Base-by-base conservation (phyloP, 2,329 filamentous ascomycete species). In the Botrytis byssoidea region DNA sequence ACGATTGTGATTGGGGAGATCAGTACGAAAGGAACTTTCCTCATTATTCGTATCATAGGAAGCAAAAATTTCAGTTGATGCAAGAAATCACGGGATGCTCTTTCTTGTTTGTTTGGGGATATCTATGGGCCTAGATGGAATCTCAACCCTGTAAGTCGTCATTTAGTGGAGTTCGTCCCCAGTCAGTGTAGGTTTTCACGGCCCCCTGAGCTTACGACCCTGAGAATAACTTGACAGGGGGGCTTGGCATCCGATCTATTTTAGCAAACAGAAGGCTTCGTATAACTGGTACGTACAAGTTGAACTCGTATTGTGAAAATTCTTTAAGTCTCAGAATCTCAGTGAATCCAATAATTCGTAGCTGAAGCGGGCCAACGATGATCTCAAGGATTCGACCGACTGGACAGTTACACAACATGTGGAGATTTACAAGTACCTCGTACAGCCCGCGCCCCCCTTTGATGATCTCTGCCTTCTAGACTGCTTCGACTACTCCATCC, bases 61-160 rank as follows among this genome's bases (percentile, higher is more conserved):
- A 48, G 25, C 37, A 18, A 55, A n/a, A 29, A 40, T 14, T 40
- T 67, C 65, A 67, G n/a, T 55, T 46, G 63, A 18, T 25, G 40
- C 42, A 48, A 37, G 29, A 66, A 16, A 68, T 68, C 57, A 68
- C 66, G 25, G 48, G 65, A 68, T 57, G 10, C 9, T 57, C 51
- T 29, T 29, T 57, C 51, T 29, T 29, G 9, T 57, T 32, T 69
- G 37, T 69, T 57, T 69, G 37, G 35, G 16, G 25, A 57, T 57
- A 57, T 44, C 32, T 44, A 42, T 42, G 66, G 66, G 66, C 20
- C n/a, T 25, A 57, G 48, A 57, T 42, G 48, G n/a, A 32, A 40
- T 57, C 18, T 22, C 22, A 57, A 57, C 66, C 66, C 37, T 69
- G 66, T 42, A 59, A 69, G 25, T 69, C 66, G 48, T 69, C 48